Base-by-base conservation (phyloP, 352 stramenopile species). In the Phytophthora cryptogea region DNA sequence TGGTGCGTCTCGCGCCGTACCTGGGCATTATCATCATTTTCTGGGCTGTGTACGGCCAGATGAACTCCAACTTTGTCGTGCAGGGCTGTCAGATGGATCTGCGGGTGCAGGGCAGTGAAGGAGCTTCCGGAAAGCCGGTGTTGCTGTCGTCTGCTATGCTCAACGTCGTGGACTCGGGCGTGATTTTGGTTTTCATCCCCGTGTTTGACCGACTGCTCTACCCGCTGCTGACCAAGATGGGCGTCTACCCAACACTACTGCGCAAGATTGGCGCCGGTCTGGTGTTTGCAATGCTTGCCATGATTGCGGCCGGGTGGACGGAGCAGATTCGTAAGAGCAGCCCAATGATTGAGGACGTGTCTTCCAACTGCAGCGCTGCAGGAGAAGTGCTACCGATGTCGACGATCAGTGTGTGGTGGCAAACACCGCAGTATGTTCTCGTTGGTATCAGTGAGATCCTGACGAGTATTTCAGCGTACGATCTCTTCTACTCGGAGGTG, bases 401-500 rank as follows among this genome's bases (percentile, higher is more conserved):
- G 0, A 52, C 64, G 30, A 61, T 97, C 40, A 96, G 83, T 52
- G 81, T 97, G 10, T 94, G 91, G 79, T 97, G 87, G 90, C 86
- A 97, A 50, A 89, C 88, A 4, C 89, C 87, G n/a, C 90, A 97
- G 76, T 97, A 92, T 53, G 58, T 97, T 52, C 74, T 97, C 5
- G 89, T 97, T 11, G 89, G 87, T 8, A 76, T 95, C 51, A 88
- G 82, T 13, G 89, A 97, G 59, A 97, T 97, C 59, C 65, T 97
- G 51, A 92, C 86, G 20, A 95, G 83, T 58, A 97, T 97, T 46
- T 92, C 89, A 4, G 75, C 87, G 8, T 95, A 94, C 71, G 87
- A 94, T 61, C 64, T 97, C n/a, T 97, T 97, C 63, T 97, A 97
- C 66, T 94, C 87, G 14, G 88, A 97, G 66, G 90, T 96, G 4